A percentile compares a stretch with the other conserved stretches of the same genome.
Evolutionary conservation across 345 rosid species (phyloP).

Genomic region (Balakata baccata): DNA sequence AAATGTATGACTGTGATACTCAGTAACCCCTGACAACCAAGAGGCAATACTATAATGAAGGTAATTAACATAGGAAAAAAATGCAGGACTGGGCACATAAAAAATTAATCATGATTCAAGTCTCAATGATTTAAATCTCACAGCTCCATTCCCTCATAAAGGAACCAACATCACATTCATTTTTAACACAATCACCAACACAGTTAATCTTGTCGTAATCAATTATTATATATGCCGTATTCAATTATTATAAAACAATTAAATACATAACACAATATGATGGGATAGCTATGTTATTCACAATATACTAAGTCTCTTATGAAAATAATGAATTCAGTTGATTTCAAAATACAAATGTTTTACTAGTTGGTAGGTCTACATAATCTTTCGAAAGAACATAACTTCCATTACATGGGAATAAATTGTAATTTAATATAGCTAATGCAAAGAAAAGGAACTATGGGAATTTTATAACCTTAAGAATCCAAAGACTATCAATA

Average conservation of each 20-base stretch:
- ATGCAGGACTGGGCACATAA: too few species aligned
- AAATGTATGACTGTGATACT: neutral
- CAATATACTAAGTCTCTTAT: too few species aligned
- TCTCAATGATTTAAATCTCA: too few species aligned
- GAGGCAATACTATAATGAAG: too few species aligned
- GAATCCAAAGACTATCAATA: constrained; percentile 41
- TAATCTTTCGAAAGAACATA: neutral
- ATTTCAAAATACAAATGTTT: too few species aligned
- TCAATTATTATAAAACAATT: too few species aligned
- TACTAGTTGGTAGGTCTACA: neutral
- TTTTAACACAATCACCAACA: neutral
- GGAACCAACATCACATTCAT: neutral
- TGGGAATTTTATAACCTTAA: constrained; percentile 33
- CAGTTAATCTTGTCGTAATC: neutral
- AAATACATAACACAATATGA: too few species aligned
- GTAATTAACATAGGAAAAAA: too few species aligned
- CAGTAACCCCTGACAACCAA: neutral
- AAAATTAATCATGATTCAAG: neutral
- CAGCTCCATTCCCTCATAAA: neutral
- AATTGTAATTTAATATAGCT: neutral
- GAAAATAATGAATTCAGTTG: neutral
- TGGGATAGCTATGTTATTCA: too few species aligned
- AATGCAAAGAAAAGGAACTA: neutral
- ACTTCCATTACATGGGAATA: neutral
- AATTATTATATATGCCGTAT: too few species aligned